Base-by-base conservation (phyloP, 495 filamentous ascomycete genomes). In the Monascus purpureus region DNA sequence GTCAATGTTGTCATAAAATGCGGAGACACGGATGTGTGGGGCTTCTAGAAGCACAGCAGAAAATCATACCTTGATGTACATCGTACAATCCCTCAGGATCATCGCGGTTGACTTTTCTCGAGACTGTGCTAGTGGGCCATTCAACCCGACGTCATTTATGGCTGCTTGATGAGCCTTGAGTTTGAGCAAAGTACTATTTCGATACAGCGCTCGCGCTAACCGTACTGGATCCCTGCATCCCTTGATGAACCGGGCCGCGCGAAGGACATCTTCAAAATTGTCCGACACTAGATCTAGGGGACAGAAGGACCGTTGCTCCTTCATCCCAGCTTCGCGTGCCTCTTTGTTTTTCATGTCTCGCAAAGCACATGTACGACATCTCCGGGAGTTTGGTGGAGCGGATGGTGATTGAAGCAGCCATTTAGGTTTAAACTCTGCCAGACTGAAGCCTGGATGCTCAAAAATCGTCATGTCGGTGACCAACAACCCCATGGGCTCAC, bases 361-460 rank as follows among this genome's bases (percentile, higher is more conserved):
- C 13, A 83, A 50, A 2, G 90, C 90, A 50, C 90, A 97, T 1
- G 81, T 93, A 4, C 90, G 77, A 53, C 90, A 97, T 15, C 86
- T 65, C 13, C 47, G 67, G 11, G 80, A 68, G 4, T 54, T 41
- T 0, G 42, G 4, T 1, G 85, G 86, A 0, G 87, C 87, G 15
- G 72, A 73, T 1, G 81, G 83, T 1, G 82, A 90, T 40, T 88
- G 87, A 4, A 66, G 48, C 1, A 95, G 71, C 90, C 90, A 97
- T 53, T 97, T 97, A 4, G 88, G 85, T 46, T 97, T 97, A 43
- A 96, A 74, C 51, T 97, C 82, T 14, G 85, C 55, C 1, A 75
- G 45, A 0, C 63, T 53, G 13, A 70, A 60, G 13, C 41, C 53
- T 6, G 57, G 45, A n/a, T 59, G 51, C 8, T 44, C 44, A 17